phyloP scores from a whole-genome alignment of 768 basidiomycete genomes.

The Crucibulum laeve region DNA sequence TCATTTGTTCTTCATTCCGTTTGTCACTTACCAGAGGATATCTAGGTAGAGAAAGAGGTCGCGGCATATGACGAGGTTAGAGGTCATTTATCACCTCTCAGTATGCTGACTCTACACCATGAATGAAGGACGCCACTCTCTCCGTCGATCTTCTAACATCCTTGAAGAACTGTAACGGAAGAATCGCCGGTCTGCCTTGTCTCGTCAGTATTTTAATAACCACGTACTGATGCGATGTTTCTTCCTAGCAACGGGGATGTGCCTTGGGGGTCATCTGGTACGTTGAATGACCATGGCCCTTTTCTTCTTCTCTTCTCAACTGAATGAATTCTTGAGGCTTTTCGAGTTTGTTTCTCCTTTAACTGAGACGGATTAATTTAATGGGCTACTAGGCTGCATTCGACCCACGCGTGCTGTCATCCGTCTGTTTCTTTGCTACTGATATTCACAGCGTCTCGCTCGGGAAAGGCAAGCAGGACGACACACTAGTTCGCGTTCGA shows the following conservation, averaged over 20 bases:
- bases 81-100: neutral
- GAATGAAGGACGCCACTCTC: slow-evolving; percentile 66
- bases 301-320: slow-evolving; percentile 1
- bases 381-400: slow-evolving; percentile 69
- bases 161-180: slow-evolving; percentile 83
- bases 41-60: slow-evolving; percentile 84
- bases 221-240: neutral
- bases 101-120: slow-evolving; percentile 1
- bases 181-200: slow-evolving; percentile 65
- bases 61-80: slow-evolving; percentile 84
- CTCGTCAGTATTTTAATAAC: slow-evolving; percentile 9
- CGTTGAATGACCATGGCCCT: slow-evolving; percentile 14
- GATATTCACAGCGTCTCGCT: slow-evolving; percentile 88
- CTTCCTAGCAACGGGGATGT: slow-evolving; percentile 86
- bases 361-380: neutral
- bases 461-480: slow-evolving; percentile 79
- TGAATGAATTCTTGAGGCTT: slow-evolving; percentile 23
- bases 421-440: slow-evolving; percentile 94
- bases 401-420: slow-evolving; percentile 73
- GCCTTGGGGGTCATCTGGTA: slow-evolving; percentile 83
- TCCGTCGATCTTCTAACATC: slow-evolving; percentile 71
- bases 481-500: slow-evolving; percentile 69
- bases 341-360: slow-evolving; percentile 26
- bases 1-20: neutral
- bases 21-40: too few relatives aligned